These are phyloP conservation scores for Microdochium paspali DNA, from an alignment of 2,329 filamentous ascomycete genomes.

Conservation along the genomic window DNA sequence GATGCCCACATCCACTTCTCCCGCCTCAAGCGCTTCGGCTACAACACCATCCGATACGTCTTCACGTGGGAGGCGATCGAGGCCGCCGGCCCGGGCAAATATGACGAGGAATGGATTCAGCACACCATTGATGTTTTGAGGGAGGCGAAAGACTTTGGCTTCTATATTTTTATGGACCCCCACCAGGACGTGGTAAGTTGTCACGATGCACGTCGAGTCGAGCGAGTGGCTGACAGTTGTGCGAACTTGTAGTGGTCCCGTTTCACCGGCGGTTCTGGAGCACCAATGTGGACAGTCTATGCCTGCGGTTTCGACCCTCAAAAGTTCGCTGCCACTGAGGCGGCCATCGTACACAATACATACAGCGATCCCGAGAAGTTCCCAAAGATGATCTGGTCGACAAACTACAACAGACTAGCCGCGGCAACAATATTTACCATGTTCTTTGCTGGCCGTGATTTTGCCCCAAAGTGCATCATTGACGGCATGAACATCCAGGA, in stretches of 20 bases:
- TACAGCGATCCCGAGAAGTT: slow-evolving; percentile 77
- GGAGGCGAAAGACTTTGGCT: slow-evolving; percentile 79
- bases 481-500: slow-evolving; percentile 95
- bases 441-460: slow-evolving; percentile 85
- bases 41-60: slow-evolving; percentile 92
- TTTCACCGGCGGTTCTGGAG: slow-evolving; percentile 87
- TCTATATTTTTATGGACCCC: slow-evolving; percentile 97
- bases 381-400: slow-evolving; percentile 99
- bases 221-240: slow-evolving; percentile 15
- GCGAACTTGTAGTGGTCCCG: slow-evolving; percentile 64
- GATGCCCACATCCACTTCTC: slow-evolving; percentile 84
- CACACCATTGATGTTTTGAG: slow-evolving; percentile 82
- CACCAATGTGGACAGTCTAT: slow-evolving; percentile 96
- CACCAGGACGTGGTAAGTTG: slow-evolving; percentile 85
- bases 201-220: not conserved
- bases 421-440: slow-evolving; percentile 88
- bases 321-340: slow-evolving; percentile 77
- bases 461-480: slow-evolving; percentile 92
- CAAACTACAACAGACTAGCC: slow-evolving; percentile 84
- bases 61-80: slow-evolving; percentile 99
- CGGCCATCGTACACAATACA: slow-evolving; percentile 90
- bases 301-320: slow-evolving; percentile 85
- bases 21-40: slow-evolving; percentile 78
- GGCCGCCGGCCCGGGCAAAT: slow-evolving; percentile 78
- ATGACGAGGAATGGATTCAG: slow-evolving; percentile 88